phyloP scores from a whole-genome alignment of 2,329 filamentous ascomycete genomes.

The Ilyonectria destructans region DNA sequence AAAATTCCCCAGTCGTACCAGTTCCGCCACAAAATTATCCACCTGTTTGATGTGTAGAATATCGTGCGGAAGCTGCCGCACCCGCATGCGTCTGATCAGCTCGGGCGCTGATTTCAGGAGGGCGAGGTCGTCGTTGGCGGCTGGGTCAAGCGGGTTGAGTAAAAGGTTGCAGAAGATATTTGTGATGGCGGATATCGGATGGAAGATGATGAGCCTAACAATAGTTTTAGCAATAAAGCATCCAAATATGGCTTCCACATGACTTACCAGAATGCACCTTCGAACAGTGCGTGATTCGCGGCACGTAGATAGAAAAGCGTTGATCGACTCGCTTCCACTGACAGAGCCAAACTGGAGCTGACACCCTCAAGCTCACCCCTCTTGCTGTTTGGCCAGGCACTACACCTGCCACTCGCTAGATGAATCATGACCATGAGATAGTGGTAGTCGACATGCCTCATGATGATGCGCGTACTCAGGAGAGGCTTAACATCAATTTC shows the following conservation, averaged over 20 bases:
- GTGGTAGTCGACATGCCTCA: conserved; percentile 68
- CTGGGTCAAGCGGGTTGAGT: conserved; percentile 60
- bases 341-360: conserved; percentile 67
- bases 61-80: conserved; percentile 51
- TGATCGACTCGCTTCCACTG: conserved; percentile 69
- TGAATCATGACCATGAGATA: conserved; percentile 69
- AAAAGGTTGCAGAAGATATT: conserved; percentile 70
- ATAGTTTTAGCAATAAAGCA: not conserved
- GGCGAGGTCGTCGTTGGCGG: conserved; percentile 61
- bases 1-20: conserved; percentile 58
- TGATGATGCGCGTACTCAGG: conserved; percentile 61
- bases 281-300: conserved; percentile 58
- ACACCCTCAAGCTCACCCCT: conserved; percentile 53
- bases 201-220: conserved; percentile 66
- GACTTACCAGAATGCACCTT: conserved; percentile 63
- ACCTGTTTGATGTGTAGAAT: conserved; percentile 58
- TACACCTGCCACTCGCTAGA: conserved; percentile 66
- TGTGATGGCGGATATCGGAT: conserved; percentile 68
- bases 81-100: conserved; percentile 60
- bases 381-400: not conserved
- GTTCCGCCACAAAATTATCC: conserved; percentile 60
- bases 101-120: conserved; percentile 59
- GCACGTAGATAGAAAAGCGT: conserved; percentile 64
- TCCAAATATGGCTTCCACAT: not conserved
- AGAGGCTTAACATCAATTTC: not conserved